Evolutionary conservation across 768 basidiomycete species (phyloP), one percentile per base, ranked within the genome.

Genomic region (Lactarius sp.): DNA sequence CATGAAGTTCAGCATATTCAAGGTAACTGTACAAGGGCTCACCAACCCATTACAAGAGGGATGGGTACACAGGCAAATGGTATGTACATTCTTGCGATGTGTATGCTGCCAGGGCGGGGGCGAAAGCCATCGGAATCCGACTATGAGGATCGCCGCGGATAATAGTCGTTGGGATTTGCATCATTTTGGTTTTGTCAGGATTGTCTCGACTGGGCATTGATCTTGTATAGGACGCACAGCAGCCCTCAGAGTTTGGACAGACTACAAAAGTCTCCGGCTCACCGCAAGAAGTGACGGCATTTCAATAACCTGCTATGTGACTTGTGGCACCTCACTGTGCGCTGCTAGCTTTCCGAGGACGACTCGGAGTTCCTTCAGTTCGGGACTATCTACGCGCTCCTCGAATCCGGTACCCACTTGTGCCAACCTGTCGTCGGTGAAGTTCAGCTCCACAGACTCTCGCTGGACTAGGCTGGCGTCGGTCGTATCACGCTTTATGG

Each of bases 141-240:
- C 59, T 51, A 60, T 75, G 72, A 1, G 76, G 75, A 0, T 73
- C 75, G 1, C 75, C 75, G 58, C 74, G 76, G 12, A 71, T 68
- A 10, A 69, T 36, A 1, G 60, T 73, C 61, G 55, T 65, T 46
- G 61, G 3, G 42, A 36, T 31, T 55, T 61, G 14, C 46, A 36
- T 22, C 47, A 34, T 16, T 59, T 59, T 46, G 63, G 57, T 52
- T 62, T 51, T 20, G 66, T 39, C 14, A 68, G 7, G 33, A 69
- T 69, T 39, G 65, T 67, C 44, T 65, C 60, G 22, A 59, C 52
- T 18, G 65, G 67, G 44, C 53, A 52, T 51, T 60, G 59, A 36
- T 65, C 52, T 9, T 54, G 58, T 50, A 68, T 59, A 9, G 37
- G 54, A 6, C 62, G 36, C n/a, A 66, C 36, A 5, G 55, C 50